Conservation (phyloP, 768 basidiomycete genomes). For the Harrya chromipes region DNA sequence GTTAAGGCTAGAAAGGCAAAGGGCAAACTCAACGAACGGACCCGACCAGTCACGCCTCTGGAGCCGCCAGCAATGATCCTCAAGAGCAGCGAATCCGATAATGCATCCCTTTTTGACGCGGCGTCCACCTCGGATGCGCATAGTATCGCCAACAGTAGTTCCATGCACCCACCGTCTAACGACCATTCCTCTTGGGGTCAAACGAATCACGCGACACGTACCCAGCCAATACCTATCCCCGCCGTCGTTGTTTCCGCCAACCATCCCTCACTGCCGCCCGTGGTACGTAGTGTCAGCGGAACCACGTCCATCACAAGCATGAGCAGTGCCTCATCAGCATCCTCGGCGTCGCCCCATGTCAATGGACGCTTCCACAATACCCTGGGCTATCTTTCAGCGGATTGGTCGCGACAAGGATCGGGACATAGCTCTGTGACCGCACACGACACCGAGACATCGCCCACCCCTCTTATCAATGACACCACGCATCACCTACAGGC, state of each 20-base stretch:
- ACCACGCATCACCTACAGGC: not conserved
- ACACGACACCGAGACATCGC: not conserved
- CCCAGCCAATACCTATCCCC: slow-evolving; percentile 17
- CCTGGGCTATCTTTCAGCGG: slow-evolving; percentile 25
- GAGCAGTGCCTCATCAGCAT: slow-evolving; percentile 22
- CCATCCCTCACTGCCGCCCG: slow-evolving; percentile 5
- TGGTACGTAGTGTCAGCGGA: slow-evolving; percentile 20
- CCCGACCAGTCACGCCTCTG: not conserved
- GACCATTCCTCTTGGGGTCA: slow-evolving; percentile 6
- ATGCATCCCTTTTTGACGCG: slow-evolving; percentile 22
- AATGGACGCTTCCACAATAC: slow-evolving; percentile 5
- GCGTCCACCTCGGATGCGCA: slow-evolving; percentile 27
- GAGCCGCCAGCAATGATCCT: not conserved
- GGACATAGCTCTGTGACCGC: not conserved
- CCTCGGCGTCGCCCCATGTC: slow-evolving; percentile 7
- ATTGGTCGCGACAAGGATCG: slow-evolving; percentile 21
- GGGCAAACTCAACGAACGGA: not conserved
- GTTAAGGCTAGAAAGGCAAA: slow-evolving; percentile 32
- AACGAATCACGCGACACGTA: not conserved
- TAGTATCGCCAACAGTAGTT: slow-evolving; percentile 28
- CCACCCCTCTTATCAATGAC: not conserved
- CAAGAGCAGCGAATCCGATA: slow-evolving; percentile 25
- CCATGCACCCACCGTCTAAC: slow-evolving; percentile 19
- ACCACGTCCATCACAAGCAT: slow-evolving; percentile 20
- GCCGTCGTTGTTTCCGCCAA: slow-evolving; percentile 28